These are phyloP conservation scores for Chlamydomonas applanata DNA, from an alignment of 139 green algal species.

Conservation along the genomic window DNA sequence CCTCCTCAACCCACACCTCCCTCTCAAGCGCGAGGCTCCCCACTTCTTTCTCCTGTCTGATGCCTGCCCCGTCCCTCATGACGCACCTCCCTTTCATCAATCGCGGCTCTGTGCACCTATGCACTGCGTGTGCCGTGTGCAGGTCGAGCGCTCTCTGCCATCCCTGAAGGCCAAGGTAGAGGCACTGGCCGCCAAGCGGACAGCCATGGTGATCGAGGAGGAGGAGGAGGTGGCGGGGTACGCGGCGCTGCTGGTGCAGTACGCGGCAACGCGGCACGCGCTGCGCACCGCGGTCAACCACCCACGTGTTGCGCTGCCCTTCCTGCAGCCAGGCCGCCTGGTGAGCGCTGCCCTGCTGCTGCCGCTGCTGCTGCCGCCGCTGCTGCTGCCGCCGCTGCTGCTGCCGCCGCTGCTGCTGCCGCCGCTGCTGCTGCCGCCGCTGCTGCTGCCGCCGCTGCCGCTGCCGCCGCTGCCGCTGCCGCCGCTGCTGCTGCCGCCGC, in stretches of 20 bases:
- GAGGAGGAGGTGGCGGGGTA: constrained; percentile 47
- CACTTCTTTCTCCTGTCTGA: no score
- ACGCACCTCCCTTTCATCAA: not conserved
- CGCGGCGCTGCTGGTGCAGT: constrained; percentile 48
- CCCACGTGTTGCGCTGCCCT: constrained; percentile 59
- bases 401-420: no score
- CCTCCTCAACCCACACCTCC: not conserved
- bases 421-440: no score
- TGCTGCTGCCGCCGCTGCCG: no score
- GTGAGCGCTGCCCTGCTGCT: no score
- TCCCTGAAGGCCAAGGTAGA: constrained; percentile 42
- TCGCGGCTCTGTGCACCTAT: not conserved
- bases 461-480: no score
- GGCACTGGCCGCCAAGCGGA: constrained; percentile 37
- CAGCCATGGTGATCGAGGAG: constrained; percentile 54
- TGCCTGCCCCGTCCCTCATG: no score
- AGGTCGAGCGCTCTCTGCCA: constrained; percentile 63
- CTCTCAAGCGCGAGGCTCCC: no score
- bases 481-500: no score
- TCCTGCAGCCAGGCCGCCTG: constrained; percentile 84
- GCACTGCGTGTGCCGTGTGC: constrained; percentile 58
- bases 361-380: no score
- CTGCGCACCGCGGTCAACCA: constrained; percentile 37
- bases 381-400: no score
- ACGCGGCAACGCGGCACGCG: constrained; percentile 21